Evolutionary conservation across 192 early-diverging fungal species (phyloP).

Genomic region (Dissophora ornata): DNA sequence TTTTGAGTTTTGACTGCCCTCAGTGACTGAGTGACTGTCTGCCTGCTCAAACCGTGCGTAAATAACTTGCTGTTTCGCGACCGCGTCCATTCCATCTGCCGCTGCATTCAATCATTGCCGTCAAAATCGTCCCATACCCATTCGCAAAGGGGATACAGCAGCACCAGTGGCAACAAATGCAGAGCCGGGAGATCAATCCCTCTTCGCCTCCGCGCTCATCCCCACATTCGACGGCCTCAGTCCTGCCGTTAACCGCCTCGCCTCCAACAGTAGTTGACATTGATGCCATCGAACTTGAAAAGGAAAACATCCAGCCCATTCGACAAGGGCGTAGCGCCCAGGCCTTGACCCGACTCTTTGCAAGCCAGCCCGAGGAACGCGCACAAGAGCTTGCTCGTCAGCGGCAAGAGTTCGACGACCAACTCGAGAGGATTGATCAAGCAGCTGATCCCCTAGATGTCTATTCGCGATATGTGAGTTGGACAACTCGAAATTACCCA

Average conservation of each 20-base stretch:
- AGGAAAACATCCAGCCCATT: slow-evolving; percentile 82
- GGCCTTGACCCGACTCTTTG: slow-evolving; percentile 38
- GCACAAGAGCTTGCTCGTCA: slow-evolving; percentile 23
- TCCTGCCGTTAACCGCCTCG: not conserved
- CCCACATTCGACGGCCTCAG: not conserved
- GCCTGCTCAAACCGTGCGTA: too few relatives aligned
- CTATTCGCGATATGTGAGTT: slow-evolving; percentile 67
- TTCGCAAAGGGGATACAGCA: slow-evolving; percentile 21
- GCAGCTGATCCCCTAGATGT: slow-evolving; percentile 70
- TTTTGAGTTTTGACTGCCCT: too few relatives aligned
- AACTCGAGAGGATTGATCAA: slow-evolving; percentile 52
- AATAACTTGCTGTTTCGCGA: too few relatives aligned
- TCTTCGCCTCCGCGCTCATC: not conserved
- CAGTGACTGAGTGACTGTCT: too few relatives aligned
- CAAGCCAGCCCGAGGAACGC: slow-evolving; percentile 35
- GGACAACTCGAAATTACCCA: slow-evolving; percentile 71
- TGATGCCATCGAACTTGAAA: slow-evolving; percentile 70
- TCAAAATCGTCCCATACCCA: too few relatives aligned
- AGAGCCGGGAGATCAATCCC: not conserved
- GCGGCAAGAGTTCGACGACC: slow-evolving; percentile 35
- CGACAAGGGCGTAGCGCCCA: slow-evolving; percentile 73
- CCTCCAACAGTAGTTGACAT: slow-evolving; percentile 17
- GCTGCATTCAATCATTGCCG: too few relatives aligned
- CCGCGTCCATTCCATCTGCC: too few relatives aligned
- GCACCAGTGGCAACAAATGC: slow-evolving; percentile 3